Conservation (phyloP, 2,329 filamentous ascomycete species). For the Plenodomus lindquistii region DNA sequence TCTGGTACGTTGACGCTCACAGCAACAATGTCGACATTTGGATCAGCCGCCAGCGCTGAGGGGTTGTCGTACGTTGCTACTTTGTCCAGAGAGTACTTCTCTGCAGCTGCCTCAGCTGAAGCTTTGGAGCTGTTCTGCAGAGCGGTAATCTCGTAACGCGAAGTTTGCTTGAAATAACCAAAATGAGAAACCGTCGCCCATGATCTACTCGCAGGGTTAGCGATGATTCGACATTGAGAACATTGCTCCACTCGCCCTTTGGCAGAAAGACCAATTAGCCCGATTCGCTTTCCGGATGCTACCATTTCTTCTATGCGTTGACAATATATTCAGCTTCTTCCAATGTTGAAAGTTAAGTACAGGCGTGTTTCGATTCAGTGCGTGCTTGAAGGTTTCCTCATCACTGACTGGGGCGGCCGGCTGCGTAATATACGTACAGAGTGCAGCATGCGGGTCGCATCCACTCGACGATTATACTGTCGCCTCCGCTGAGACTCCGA, state of each 20-base stretch:
- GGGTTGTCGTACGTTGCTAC: slow-evolving; percentile 51
- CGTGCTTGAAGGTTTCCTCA: too few relatives aligned
- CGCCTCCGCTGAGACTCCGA: too few relatives aligned
- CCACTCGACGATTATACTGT: too few relatives aligned
- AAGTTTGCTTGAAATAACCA: slow-evolving; percentile 36
- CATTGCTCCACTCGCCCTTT: slow-evolving; percentile 22
- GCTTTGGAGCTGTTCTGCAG: slow-evolving; percentile 54
- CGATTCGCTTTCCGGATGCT: slow-evolving; percentile 23
- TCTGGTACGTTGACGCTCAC: slow-evolving; percentile 50
- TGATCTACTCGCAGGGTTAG: slow-evolving; percentile 20
- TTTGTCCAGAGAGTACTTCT: slow-evolving; percentile 42
- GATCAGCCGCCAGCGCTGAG: slow-evolving; percentile 50
- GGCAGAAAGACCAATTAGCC: slow-evolving; percentile 39
- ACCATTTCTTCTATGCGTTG: neutral
- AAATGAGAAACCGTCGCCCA: slow-evolving; percentile 49
- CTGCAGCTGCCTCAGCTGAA: slow-evolving; percentile 47
- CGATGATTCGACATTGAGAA: neutral
- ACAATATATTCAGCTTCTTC: too few relatives aligned
- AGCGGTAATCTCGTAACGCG: slow-evolving; percentile 54
- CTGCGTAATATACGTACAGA: too few relatives aligned
- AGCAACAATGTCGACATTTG: slow-evolving; percentile 54
- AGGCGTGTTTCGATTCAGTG: too few relatives aligned
- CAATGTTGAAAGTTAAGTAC: too few relatives aligned
- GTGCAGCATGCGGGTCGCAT: too few relatives aligned
- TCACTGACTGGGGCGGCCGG: too few relatives aligned